Percentiles rank a stretch among this genome's conserved stretches.
These are phyloP conservation scores for Blastomyces emzantsi DNA, from an alignment of 2,329 filamentous ascomycete species.

Conservation along the genomic window DNA sequence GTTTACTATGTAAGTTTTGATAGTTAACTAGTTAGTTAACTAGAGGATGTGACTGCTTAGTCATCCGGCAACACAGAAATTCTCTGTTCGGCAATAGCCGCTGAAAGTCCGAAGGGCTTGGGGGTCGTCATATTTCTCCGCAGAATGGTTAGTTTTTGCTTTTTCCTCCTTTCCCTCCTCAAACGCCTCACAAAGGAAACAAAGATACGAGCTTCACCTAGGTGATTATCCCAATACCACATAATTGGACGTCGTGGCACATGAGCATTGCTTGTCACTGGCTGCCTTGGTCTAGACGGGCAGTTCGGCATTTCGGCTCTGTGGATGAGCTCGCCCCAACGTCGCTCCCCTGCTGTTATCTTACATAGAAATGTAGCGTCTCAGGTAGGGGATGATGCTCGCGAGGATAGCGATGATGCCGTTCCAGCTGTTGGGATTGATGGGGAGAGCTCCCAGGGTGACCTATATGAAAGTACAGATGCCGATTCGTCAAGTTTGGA, in stretches of 20 bases:
- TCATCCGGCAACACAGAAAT: too few relatives aligned
- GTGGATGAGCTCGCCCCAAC: constrained; percentile 3
- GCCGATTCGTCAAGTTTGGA: neutral
- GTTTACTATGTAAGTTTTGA: too few relatives aligned
- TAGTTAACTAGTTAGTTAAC: too few relatives aligned
- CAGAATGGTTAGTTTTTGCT: neutral
- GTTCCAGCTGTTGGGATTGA: neutral
- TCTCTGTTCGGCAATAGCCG: too few relatives aligned
- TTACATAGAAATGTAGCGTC: neutral
- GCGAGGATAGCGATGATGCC: neutral
- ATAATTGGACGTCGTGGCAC: neutral
- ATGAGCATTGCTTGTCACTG: neutral
- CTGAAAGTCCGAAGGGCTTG: too few relatives aligned
- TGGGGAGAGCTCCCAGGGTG: neutral
- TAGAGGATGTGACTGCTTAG: too few relatives aligned
- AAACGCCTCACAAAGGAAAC: neutral
- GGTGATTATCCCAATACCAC: neutral
- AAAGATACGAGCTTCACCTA: neutral
- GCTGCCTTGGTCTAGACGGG: neutral
- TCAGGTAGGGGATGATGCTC: neutral
- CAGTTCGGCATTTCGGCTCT: neutral
- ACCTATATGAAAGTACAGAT: neutral
- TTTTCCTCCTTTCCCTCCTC: neutral
- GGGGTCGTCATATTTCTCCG: too few relatives aligned
- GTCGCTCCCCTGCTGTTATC: neutral